Evolutionary conservation across 192 early-diverging fungal genomes (phyloP), one percentile per base, ranked within the genome.

Genomic region (Backusella macrospora): DNA sequence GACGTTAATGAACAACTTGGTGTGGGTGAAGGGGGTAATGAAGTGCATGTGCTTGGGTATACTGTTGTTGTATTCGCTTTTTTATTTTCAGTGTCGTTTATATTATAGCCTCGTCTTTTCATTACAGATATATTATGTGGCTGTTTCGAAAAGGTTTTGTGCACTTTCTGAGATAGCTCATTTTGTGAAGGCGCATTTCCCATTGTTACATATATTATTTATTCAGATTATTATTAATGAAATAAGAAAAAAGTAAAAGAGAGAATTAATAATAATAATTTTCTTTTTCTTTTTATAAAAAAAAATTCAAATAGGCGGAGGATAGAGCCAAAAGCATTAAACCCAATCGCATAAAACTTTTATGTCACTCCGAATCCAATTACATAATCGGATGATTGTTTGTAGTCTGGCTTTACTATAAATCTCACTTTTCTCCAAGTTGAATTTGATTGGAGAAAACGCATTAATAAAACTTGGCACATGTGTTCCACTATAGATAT

Each of bases 291-390:
- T 49, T 26, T 59, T n/a, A 3, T 55, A 9, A 18, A 49, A 55
- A 55, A 55, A 55, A 55, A 55, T 5, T 0, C 2, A 3, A 59
- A 23, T 23, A 59, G 52, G 52, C 52, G 52, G 21, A 59, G 21
- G 21, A 59, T 59, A 26, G 52, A 59, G 52, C 52, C 52, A 23
- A 10, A 59, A 49, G 6, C 52, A 12, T 59, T 59, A 26, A 59
- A 59, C 18, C 52, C 52, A 59, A 59, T 59, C 52, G 52, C 52
- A 59, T 59, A 59, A 34, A 34, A 59, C 3, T 59, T 59, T 59
- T 59, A 59, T 59, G 52, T 21, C 52, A 59, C 52, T 59, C 52
- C 21, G 21, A 59, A 59, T 59, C 13, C 52, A 23, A 52, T 26
- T 26, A 23, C 26, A 12, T 26, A 12, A 59, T 59, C 26, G 21